These are phyloP conservation scores for Globomyces sp. DNA, from an alignment of 371 early-diverging fungal genomes.

Conservation along the genomic window DNA sequence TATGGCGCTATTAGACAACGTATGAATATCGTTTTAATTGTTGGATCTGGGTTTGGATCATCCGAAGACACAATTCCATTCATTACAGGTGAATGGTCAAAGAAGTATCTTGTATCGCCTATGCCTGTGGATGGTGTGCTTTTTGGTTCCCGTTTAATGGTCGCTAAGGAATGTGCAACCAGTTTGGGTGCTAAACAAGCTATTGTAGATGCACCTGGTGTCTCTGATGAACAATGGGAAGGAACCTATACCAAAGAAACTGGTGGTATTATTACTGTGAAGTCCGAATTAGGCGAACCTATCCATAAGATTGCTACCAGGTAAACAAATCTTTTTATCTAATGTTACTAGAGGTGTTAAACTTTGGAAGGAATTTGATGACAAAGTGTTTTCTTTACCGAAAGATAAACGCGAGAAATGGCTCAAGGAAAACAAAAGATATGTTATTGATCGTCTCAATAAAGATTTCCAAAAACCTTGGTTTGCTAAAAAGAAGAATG, in stretches of 20 bases:
- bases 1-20: constrained; percentile 87
- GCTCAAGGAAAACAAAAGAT: constrained; percentile 84
- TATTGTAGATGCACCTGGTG: constrained; percentile 87
- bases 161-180: constrained; percentile 87
- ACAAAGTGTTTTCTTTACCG: constrained; percentile 83
- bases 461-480: constrained; percentile 91
- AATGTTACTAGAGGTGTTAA: constrained; percentile 68
- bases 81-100: constrained; percentile 92
- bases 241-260: constrained; percentile 86
- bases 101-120: constrained; percentile 78
- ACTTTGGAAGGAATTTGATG: constrained; percentile 95
- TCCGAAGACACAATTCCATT: constrained; percentile 91
- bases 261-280: constrained; percentile 91
- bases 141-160: constrained; percentile 94
- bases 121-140: constrained; percentile 97
- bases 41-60: constrained; percentile 92
- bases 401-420: constrained; percentile 83
- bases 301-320: constrained; percentile 94
- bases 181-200: constrained; percentile 85
- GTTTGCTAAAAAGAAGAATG: constrained; percentile 87
- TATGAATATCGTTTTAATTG: constrained; percentile 84
- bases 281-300: constrained; percentile 94
- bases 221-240: constrained; percentile 86
- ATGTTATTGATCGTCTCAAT: constrained; percentile 88
- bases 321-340: too few relatives aligned